These are phyloP conservation scores for sunflower (Helianthus annuus) DNA, from an alignment of 129 eudicot genomes.

Conservation along the genomic window HanXRQr2.0-SUNRISE NC_035442.2:11362553-11363052, in stretches of 20 bases:
- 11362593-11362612: too few relatives aligned
- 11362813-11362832: constrained; percentile 14
- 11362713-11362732: not conserved
- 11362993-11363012: not conserved
- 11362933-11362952: constrained; percentile 17
- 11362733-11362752: not conserved
- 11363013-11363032: constrained; percentile 8
- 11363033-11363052: constrained; percentile 17
- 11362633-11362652: too few relatives aligned
- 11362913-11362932: constrained; percentile 24
- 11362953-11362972: constrained; percentile 17
- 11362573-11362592: too few relatives aligned
- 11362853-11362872: not conserved
- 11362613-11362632: too few relatives aligned
- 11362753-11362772: not conserved
- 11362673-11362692: too few relatives aligned
- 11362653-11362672: too few relatives aligned
- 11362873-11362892: constrained; percentile 16
- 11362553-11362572: too few relatives aligned
- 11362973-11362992: constrained; percentile 5
- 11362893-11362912: constrained; percentile 9
- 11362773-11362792: not conserved
- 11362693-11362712: too few relatives aligned
- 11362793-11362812: not conserved
- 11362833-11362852: constrained; percentile 18